Percentiles rank a stretch among this genome's conserved stretches.
Conservation (phyloP, 768 basidiomycete species). For the Trametopsis cervina region DNA sequence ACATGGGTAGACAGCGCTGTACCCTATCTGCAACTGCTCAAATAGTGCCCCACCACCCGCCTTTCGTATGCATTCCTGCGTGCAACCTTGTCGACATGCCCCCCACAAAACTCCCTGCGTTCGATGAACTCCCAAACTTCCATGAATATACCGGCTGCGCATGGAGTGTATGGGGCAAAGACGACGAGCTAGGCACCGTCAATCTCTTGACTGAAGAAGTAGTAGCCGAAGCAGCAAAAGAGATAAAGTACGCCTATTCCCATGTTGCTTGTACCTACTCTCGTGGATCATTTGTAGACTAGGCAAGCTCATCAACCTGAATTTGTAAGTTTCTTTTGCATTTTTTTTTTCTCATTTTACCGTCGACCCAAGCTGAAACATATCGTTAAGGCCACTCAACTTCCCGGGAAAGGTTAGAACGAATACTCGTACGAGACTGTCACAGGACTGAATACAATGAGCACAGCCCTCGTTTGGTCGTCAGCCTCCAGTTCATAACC, state of each 20-base stretch:
- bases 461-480: slow-evolving; percentile 45
- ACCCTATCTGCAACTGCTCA: too few species aligned
- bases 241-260: slow-evolving; percentile 39
- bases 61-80: too few species aligned
- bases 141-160: slow-evolving; percentile 49
- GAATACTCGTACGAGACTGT: background rate
- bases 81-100: slow-evolving; percentile 9
- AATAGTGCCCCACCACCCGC: too few species aligned
- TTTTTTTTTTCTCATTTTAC: background rate
- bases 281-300: background rate
- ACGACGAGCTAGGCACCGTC: slow-evolving; percentile 61
- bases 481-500: slow-evolving; percentile 44
- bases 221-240: slow-evolving; percentile 49
- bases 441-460: background rate
- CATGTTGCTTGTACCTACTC: background rate
- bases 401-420: slow-evolving; percentile 53
- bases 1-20: too few species aligned
- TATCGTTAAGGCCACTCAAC: slow-evolving; percentile 66
- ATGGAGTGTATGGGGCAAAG: slow-evolving; percentile 61
- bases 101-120: slow-evolving; percentile 27
- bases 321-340: background rate
- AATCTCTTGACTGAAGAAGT: slow-evolving; percentile 58
- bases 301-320: slow-evolving; percentile 2
- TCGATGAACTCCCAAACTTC: slow-evolving; percentile 43
- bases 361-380: slow-evolving; percentile 24